These are phyloP conservation scores for Saccharomycopsis sp. DNA, from an alignment of 805 yeast genomes.

Conservation along the genomic window DNA sequence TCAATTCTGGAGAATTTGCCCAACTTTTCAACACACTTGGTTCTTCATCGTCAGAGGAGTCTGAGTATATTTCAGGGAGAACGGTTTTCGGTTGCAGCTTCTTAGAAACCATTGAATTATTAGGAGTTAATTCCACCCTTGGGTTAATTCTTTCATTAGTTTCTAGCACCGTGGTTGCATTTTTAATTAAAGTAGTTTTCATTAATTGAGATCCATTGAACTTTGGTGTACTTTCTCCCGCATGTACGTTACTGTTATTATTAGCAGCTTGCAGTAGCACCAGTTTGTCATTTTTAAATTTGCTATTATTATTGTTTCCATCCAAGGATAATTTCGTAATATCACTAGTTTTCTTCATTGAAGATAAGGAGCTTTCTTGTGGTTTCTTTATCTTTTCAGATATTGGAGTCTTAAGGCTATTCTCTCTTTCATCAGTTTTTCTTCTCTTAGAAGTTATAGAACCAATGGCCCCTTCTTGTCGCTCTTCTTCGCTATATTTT, in stretches of 20 bases:
- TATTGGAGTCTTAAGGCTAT: slow-evolving; percentile 9
- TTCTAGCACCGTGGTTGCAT: slow-evolving; percentile 8
- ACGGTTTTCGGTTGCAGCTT: slow-evolving; percentile 23
- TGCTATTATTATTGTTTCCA: neutral
- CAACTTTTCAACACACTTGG: slow-evolving; percentile 46
- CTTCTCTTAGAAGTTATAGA: neutral
- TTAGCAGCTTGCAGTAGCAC: neutral
- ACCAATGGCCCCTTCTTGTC: neutral
- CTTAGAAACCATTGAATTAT: slow-evolving; percentile 1
- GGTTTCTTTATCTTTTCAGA: slow-evolving; percentile 8
- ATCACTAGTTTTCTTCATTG: slow-evolving; percentile 19
- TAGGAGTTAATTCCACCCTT: slow-evolving; percentile 14
- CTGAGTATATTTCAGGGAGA: slow-evolving; percentile 43
- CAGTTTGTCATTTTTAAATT: neutral
- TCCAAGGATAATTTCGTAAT: slow-evolving; percentile 16
- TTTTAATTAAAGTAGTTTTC: slow-evolving; percentile 19
- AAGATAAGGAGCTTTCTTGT: slow-evolving; percentile 7
- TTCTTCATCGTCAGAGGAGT: slow-evolving; percentile 48
- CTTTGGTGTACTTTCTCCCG: slow-evolving; percentile 13
- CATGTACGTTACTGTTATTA: neutral
- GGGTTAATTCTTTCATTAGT: slow-evolving; percentile 15
- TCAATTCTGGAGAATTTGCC: slow-evolving; percentile 56
- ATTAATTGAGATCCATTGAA: slow-evolving; percentile 19
- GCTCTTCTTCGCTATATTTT: neutral
- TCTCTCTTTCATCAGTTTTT: slow-evolving; percentile 2